Base-by-base conservation (phyloP, 2,329 filamentous ascomycete species). In the Tolypocladium sp. region DNA sequence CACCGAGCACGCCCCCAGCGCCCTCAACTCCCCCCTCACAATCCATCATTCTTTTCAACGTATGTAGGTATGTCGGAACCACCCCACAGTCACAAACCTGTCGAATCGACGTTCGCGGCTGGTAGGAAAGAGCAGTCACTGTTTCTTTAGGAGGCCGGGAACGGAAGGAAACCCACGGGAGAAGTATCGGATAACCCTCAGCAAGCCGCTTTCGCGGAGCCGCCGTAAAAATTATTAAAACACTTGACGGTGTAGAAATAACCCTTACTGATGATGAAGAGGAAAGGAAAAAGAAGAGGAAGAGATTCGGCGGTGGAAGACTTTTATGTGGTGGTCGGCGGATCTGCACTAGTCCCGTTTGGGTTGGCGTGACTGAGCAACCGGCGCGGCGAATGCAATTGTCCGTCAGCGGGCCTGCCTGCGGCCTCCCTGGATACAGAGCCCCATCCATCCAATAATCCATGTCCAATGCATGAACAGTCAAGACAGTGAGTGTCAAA, bases 201-300 rank as follows among this genome's bases (percentile, higher is more conserved):
- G 79, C 78, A 79, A 79, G 77, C 77, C 78, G 76, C 78, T 68
- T 70, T 71, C 69, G 79, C 76, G 79, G 77, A 81, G 79, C 78
- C 79, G 71, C 76, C 78, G 69, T 67, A 65, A 64, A 65, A 71
- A 72, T 73, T 73, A 72, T 72, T 70, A 71, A 74, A 75, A 76
- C 77, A 81, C 74, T 71, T 80, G 77, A 76, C 78, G 78, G 75
- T 80, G 77, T 74, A 77, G 74, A 73, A 70, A 71, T 73, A 73
- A 74, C 70, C 73, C 74, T 69, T 70, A 75, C 71, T 76, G 73
- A 77, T 77, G 74, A 74, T 72, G 71, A 70, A 69, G 71, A 71
- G 69, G 64, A 65, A 72, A 72, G 66, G 64, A 66, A 67, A 67
- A 60, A 66, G 65, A 56, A 61, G 12, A 7, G 51, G 37, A 62